phyloP scores from a whole-genome alignment of 306 rosid genomes.

The Glycine soja region DNA sequence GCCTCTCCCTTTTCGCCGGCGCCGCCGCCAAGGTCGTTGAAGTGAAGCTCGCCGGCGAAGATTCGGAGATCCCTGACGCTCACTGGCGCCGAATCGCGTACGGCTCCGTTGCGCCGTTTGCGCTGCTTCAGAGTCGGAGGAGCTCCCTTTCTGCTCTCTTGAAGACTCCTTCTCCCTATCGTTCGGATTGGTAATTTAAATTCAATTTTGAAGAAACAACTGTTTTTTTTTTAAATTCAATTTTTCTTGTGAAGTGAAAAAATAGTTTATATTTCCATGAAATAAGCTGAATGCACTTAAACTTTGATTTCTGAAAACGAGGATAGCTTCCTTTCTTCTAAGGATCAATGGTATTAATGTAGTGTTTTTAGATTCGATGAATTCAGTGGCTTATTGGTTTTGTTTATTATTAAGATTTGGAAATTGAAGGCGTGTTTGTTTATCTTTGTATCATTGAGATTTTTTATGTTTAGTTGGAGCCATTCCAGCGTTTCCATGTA shows the following conservation, averaged over 20 bases:
- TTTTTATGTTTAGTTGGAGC: neutral
- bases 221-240: neutral
- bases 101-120: slow-evolving; percentile 86
- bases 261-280: neutral
- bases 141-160: slow-evolving; percentile 61
- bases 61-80: slow-evolving; percentile 64
- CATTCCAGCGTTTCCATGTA: neutral
- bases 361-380: neutral
- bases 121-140: slow-evolving; percentile 83
- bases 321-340: neutral
- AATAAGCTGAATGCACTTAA: neutral
- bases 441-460: neutral
- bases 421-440: neutral
- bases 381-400: slow-evolving; percentile 5
- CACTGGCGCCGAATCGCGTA: slow-evolving; percentile 77
- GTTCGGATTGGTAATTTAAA: slow-evolving; percentile 70
- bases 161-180: slow-evolving; percentile 65
- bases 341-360: neutral
- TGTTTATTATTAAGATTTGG: neutral
- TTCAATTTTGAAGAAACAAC: neutral
- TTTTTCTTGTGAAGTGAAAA: neutral
- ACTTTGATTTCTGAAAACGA: neutral
- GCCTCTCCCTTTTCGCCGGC: slow-evolving; percentile 65
- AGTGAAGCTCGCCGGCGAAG: slow-evolving; percentile 69
- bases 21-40: slow-evolving; percentile 75